Percentiles rank a stretch among this genome's conserved stretches.
These are phyloP conservation scores for Aegilops longissima DNA, from an alignment of 176 grass and related monocot species.

Conservation along the genomic window DNA sequence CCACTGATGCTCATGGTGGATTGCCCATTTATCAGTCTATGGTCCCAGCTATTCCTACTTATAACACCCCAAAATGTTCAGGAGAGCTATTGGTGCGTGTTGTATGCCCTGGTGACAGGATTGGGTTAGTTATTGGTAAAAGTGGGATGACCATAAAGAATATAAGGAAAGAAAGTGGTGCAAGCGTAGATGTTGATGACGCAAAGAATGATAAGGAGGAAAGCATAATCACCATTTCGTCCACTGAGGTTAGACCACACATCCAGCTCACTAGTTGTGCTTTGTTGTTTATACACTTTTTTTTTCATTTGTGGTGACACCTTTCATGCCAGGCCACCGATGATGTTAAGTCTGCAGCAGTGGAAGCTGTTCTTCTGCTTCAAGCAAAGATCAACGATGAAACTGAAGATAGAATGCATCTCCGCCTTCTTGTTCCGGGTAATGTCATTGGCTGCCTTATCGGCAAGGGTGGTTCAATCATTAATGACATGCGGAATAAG, in stretches of 20 bases:
- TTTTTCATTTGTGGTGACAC: slow-evolving; percentile 23
- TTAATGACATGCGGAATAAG: slow-evolving; percentile 89
- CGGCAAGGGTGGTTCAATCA: slow-evolving; percentile 89
- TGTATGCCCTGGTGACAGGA: slow-evolving; percentile 84
- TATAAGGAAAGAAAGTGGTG: slow-evolving; percentile 85
- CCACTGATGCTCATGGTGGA: slow-evolving; percentile 50
- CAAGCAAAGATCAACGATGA: slow-evolving; percentile 90
- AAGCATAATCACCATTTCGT: slow-evolving; percentile 76
- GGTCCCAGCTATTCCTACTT: slow-evolving; percentile 68
- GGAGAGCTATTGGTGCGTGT: slow-evolving; percentile 77
- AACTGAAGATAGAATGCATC: slow-evolving; percentile 55
- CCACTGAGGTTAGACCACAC: slow-evolving; percentile 67
- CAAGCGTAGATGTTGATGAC: slow-evolving; percentile 87
- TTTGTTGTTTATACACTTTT: slow-evolving; percentile 13
- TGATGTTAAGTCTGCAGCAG: slow-evolving; percentile 92
- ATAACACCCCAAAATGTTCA: slow-evolving; percentile 53
- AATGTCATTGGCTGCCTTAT: slow-evolving; percentile 93
- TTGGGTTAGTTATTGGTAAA: slow-evolving; percentile 95
- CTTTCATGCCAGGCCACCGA: slow-evolving; percentile 59
- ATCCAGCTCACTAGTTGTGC: slow-evolving; percentile 1
- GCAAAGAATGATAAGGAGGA: slow-evolving; percentile 76
- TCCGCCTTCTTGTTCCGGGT: slow-evolving; percentile 81
- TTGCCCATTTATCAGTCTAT: slow-evolving; percentile 70
- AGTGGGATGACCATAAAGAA: slow-evolving; percentile 81
- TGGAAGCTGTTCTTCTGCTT: slow-evolving; percentile 91